Evolutionary conservation across 2,329 filamentous ascomycete genomes (phyloP).

Genomic region (Neopestalotiopsis rosae): DNA sequence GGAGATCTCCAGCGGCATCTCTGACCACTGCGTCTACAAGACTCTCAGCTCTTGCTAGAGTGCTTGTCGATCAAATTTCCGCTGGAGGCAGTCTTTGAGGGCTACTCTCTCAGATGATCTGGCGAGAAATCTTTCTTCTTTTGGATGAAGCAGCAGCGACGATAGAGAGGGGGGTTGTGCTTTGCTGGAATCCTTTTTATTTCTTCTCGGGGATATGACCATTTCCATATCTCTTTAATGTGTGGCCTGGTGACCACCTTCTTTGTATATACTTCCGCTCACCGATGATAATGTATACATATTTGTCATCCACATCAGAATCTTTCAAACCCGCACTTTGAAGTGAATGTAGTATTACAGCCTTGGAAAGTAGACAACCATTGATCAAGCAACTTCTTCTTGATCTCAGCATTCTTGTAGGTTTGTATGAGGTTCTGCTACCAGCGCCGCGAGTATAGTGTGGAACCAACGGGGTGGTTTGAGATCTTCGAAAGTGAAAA

Average conservation of each 20-base stretch:
- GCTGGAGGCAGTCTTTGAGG: not conserved
- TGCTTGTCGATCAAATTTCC: not conserved
- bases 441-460: too few relatives aligned
- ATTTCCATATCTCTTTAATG: not conserved
- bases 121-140: not conserved
- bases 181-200: not conserved
- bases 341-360: not conserved
- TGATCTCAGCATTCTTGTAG: too few relatives aligned
- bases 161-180: not conserved
- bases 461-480: too few relatives aligned
- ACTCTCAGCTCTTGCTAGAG: slow-evolving; percentile 18
- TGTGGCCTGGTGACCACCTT: slow-evolving; percentile 8
- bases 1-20: slow-evolving; percentile 25
- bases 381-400: too few relatives aligned
- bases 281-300: slow-evolving; percentile 9
- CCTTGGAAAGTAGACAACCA: too few relatives aligned
- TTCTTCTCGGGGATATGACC: not conserved
- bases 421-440: too few relatives aligned
- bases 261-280: slow-evolving; percentile 3
- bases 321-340: not conserved
- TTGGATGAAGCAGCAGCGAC: not conserved
- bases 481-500: too few relatives aligned
- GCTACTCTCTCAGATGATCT: not conserved
- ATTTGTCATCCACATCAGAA: not conserved
- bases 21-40: slow-evolving; percentile 26